Evolutionary conservation across 2,329 filamentous ascomycete genomes (phyloP).

Genomic region (Pleomassaria siparia): DNA sequence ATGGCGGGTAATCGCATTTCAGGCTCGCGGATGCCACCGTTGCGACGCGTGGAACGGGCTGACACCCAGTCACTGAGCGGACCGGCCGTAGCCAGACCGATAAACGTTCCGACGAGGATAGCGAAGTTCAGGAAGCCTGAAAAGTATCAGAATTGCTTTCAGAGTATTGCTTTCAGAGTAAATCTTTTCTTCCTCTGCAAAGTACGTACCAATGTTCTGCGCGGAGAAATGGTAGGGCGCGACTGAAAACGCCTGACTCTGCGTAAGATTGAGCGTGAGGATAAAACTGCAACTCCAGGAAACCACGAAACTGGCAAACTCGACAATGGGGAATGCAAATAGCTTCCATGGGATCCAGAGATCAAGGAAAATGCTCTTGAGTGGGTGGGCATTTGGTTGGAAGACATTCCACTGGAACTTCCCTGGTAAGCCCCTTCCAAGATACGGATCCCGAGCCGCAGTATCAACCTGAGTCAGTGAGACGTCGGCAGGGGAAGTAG

Average conservation of each 20-base stretch:
- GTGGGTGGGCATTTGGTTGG: slow-evolving; percentile 51
- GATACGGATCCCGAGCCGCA: slow-evolving; percentile 54
- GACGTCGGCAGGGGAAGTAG: slow-evolving; percentile 26
- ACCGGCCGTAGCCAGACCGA: slow-evolving; percentile 58
- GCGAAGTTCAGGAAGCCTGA: slow-evolving; percentile 59
- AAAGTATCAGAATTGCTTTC: background rate
- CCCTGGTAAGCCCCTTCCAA: slow-evolving; percentile 58
- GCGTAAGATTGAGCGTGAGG: slow-evolving; percentile 63
- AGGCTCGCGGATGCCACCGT: slow-evolving; percentile 58
- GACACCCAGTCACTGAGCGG: slow-evolving; percentile 61
- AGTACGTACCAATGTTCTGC: slow-evolving; percentile 45
- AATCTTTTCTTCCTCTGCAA: too few species aligned
- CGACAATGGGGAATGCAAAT: slow-evolving; percentile 63
- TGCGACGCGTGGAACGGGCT: slow-evolving; percentile 54
- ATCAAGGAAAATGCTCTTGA: slow-evolving; percentile 53
- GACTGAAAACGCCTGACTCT: slow-evolving; percentile 55
- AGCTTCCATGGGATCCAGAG: slow-evolving; percentile 65
- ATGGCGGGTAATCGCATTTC: slow-evolving; percentile 61
- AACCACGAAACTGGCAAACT: slow-evolving; percentile 63
- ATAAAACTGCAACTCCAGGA: slow-evolving; percentile 61
- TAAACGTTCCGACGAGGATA: slow-evolving; percentile 55
- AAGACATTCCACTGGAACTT: slow-evolving; percentile 59
- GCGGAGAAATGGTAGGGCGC: slow-evolving; percentile 58
- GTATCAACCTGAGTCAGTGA: slow-evolving; percentile 35
- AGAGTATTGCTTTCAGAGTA: too few species aligned